These are phyloP conservation scores for Hypoxylon subgilvum DNA, from an alignment of 495 filamentous ascomycete species.

Conservation along the genomic window DNA sequence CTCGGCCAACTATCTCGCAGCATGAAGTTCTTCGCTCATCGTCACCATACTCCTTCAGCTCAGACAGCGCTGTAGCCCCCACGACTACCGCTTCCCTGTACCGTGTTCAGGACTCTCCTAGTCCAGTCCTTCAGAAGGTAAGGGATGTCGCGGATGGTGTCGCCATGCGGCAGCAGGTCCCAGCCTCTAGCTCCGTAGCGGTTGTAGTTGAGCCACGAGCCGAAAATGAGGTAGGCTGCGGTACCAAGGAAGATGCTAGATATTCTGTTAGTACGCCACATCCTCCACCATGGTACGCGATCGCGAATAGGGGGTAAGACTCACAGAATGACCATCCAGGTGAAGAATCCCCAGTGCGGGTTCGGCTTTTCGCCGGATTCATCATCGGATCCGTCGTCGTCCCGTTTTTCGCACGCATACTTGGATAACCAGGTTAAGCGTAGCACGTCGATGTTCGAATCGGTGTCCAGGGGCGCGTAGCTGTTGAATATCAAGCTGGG, in stretches of 20 bases:
- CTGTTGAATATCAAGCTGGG: slow-evolving; percentile 73
- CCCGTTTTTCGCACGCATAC: slow-evolving; percentile 74
- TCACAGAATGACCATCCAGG: slow-evolving; percentile 95
- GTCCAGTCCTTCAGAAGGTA: slow-evolving; percentile 91
- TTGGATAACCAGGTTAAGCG: slow-evolving; percentile 83
- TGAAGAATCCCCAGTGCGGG: slow-evolving; percentile 88
- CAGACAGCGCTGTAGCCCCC: slow-evolving; percentile 95
- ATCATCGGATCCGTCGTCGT: slow-evolving; percentile 50
- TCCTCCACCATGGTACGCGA: background rate
- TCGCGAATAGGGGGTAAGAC: slow-evolving; percentile 51
- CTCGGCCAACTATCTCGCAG: background rate
- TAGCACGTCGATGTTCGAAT: slow-evolving; percentile 58
- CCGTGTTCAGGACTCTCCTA: slow-evolving; percentile 74
- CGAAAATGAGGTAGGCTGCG: slow-evolving; percentile 94
- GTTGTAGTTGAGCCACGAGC: slow-evolving; percentile 98
- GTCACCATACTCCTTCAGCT: slow-evolving; percentile 10
- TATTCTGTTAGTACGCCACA: slow-evolving; percentile 11
- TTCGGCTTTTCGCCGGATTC: slow-evolving; percentile 39
- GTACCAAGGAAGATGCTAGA: slow-evolving; percentile 79
- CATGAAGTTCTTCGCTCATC: background rate
- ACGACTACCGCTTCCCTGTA: slow-evolving; percentile 79
- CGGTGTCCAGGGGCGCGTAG: slow-evolving; percentile 62
- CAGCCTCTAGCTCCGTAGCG: slow-evolving; percentile 92
- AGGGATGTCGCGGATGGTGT: slow-evolving; percentile 88
- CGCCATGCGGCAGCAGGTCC: slow-evolving; percentile 92